Base-by-base conservation (phyloP, 306 rosid species). In the Carpinus viminea region DNA sequence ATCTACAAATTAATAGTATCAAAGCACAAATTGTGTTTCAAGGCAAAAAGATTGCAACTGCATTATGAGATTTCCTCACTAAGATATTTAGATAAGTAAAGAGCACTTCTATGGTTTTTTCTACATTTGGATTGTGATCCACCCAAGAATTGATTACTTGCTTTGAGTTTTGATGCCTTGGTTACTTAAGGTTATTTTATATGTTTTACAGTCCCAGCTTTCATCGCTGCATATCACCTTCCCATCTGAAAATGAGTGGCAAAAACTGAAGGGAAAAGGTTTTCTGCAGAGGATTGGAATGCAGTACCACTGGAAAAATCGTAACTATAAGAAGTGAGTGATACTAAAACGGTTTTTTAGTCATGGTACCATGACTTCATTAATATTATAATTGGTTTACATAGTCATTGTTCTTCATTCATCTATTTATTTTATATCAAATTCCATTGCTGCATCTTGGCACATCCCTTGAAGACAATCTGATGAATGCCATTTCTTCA, bases 231-330 rank as follows among this genome's bases (percentile, higher is more conserved):
- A 94, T 80, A 76, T 94, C 70, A 92, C 98, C 74, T 94, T 91
- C 76, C 89, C 97, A 45, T 79, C 95, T 73, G 79, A 91, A 84
- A 78, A 64, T 0, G 93, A 94, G 80, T 94, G 89, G 84, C 85
- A 56, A 34, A 88, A 88, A 55, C 80, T 92, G 83, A 78, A 89
- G 56, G 85, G 80, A 24, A 83, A 83, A 56, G 98, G 97, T 73
- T 94, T 94, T 85, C 88, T 91, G 0, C 97, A 87, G 62, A 92
- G 98, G 87, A 89, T 88, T 77, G 97, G 97, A 82, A 91, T 94
- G 97, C 98, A 94, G 89, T 94, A 92, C 81, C 98, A 94, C 82
- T 94, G 98, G 98, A 92, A 85, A 80, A 94, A 94, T 83, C 97
- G 92, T 64, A 88, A 92, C 83, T 94, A 94, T 78, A 94, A 87